Evolutionary conservation across 257 asterid species (phyloP), one percentile per base, ranked within the genome.

Genomic region (Orobanche coerulescens): DNA sequence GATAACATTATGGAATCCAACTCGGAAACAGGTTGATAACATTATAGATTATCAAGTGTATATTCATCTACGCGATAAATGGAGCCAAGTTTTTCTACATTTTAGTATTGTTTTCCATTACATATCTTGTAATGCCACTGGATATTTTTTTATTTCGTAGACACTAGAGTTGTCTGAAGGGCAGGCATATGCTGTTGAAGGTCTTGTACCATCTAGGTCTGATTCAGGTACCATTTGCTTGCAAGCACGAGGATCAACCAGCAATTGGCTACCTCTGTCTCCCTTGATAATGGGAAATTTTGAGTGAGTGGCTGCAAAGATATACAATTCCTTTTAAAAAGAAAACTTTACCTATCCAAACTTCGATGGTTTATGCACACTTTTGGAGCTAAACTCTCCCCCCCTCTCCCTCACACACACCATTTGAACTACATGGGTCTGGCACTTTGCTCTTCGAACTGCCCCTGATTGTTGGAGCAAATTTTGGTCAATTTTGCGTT

Each of bases 1-100:
- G 75, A 80, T 93, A 63, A 89, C 96, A n/a, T 80, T 93, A 61
- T 93, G 99, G 99, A 78, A 79, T 63, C 99, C 99, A 37, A 86
- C 95, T 20, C 88, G 80, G 79, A 81, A 86, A 54, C 96, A 86
- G 96, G 99, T 93, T 67, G 52, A 36, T 44, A 58, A 20, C 46
- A 37, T n/a, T n/a, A n/a, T 19, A 31, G 22, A 33, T 52, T 39
- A 52, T 48, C 63, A 40, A 30, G 58, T 37, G 9, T 36, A 33
- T 47, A 61, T 66, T 59, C 39, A 20, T 63, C 4, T 61, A 13
- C 9, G 43, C 12, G 12, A 13, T 23, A n/a, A 34, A 58, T 1
- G 24, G 30, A 33, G 57, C 40, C 47, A 26, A 14, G 53, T 50
- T 47, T 54, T 58, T 60, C 43, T 30, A 40, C 28, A 12, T 51